Evolutionary conservation across 345 rosid species (phyloP), one percentile per base, ranked within the genome.

Genomic region (Cardiospermum halicacabum): DNA sequence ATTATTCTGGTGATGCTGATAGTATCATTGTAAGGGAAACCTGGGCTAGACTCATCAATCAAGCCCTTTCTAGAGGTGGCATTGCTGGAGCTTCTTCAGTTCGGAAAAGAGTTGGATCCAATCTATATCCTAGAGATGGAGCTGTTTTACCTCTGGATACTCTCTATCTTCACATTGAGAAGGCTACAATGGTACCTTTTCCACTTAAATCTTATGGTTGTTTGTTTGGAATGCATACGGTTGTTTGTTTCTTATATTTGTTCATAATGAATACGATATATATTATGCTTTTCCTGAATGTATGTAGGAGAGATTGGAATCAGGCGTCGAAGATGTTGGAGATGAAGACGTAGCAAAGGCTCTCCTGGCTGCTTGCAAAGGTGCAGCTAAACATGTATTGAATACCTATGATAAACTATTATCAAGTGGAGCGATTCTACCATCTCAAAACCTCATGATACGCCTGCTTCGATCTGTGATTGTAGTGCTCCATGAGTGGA

Each of bases 31-130:
- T 89, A 69, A 86, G 92, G 64, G 97, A 95, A 78, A 91, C 96
- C 57, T 91, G 99, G 94, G 93, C 92, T 69, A 81, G 96, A 76
- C 86, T 95, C 22, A 82, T 95, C 3, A 96, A 89, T 78, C 90
- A 87, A 81, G 96, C 97, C 62, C 88, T 95, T 75, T 86, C 81
- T 56, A 81, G 72, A 55, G 97, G 97, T 40, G 99, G 96, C 58
- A 78, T 95, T 74, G 96, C 85, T 16, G 99, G 91, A 78, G 97
- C 96, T n/a, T 91, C 93, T 79, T 82, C 96, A 2, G 89, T 91
- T 18, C 76, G 89, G 67, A 91, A 89, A 82, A 87, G 94, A 72
- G 90, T 95, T 56, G 93, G 96, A 58, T 89, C 97, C 43, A 79
- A 70, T 58, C 62, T 81, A 48, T 91, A 95, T 81, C 97, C 97